Evolutionary conservation across 2,329 filamentous ascomycete species (phyloP).

Genomic region (Colletotrichum sp.): DNA sequence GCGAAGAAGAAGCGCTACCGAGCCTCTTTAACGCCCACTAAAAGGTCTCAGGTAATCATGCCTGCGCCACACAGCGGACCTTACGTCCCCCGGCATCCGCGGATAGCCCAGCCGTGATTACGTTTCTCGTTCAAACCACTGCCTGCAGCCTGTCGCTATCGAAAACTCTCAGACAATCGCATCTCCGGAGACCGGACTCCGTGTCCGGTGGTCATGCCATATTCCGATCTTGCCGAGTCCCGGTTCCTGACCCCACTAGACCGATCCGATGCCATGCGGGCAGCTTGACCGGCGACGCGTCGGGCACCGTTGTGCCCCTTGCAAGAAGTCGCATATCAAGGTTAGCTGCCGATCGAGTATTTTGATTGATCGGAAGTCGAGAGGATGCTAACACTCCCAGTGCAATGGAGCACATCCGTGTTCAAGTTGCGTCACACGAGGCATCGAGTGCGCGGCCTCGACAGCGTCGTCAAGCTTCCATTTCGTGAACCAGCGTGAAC

Average conservation of each 20-base stretch:
- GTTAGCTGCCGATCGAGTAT: background rate
- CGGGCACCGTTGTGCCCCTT: background rate
- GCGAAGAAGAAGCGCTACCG: background rate
- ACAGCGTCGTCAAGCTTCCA: background rate
- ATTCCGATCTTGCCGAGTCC: background rate
- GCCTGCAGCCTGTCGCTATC: background rate
- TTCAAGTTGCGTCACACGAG: background rate
- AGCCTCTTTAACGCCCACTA: background rate
- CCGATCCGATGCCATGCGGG: constrained; percentile 5
- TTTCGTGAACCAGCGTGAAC: background rate
- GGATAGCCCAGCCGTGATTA: background rate
- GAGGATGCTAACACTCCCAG: background rate
- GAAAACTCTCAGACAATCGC: background rate
- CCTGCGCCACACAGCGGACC: background rate
- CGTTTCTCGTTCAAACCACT: background rate
- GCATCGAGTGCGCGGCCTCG: background rate
- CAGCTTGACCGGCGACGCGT: constrained; percentile 4
- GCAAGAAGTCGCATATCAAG: background rate
- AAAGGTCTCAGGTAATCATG: background rate
- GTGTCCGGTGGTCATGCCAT: background rate
- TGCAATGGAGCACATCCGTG: background rate
- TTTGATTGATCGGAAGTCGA: background rate
- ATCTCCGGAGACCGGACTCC: background rate
- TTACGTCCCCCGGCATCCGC: background rate
- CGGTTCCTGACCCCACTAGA: background rate